Evolutionary conservation across 495 filamentous ascomycete species (phyloP).

Genomic region (Podospora sp.): DNA sequence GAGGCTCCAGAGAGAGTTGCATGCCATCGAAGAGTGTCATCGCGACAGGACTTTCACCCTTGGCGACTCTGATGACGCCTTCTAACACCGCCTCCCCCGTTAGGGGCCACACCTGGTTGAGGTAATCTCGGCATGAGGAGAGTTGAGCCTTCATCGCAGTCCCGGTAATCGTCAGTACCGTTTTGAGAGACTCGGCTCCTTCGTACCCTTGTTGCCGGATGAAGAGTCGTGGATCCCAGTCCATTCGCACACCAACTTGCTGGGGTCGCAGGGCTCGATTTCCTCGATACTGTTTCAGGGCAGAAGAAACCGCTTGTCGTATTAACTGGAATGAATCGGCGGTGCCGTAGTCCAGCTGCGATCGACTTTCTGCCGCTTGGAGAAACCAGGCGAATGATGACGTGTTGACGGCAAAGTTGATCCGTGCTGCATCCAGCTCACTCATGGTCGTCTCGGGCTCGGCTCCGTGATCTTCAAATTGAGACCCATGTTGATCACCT

Average conservation of each 20-base stretch:
- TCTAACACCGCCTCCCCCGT: conserved; percentile 8
- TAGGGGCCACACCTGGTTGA: conserved; percentile 13
- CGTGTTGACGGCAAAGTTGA: conserved; percentile 13
- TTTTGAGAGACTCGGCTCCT: conserved; percentile 1
- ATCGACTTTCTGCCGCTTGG: neutral
- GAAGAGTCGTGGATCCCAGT: conserved; percentile 13
- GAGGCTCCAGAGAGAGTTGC: neutral
- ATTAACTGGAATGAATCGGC: neutral
- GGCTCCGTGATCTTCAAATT: neutral
- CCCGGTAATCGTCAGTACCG: conserved; percentile 7
- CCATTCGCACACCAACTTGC: neutral
- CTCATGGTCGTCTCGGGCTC: too few species aligned
- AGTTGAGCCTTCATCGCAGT: neutral
- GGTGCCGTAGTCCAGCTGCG: neutral
- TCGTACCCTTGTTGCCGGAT: conserved; percentile 10
- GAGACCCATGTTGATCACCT: neutral
- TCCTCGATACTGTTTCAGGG: conserved; percentile 8
- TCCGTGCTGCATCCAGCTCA: conserved; percentile 5
- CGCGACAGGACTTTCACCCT: neutral
- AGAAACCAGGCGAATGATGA: conserved; percentile 14
- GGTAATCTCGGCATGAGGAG: neutral
- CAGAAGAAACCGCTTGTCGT: neutral
- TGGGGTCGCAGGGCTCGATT: conserved; percentile 11
- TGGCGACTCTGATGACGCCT: neutral
- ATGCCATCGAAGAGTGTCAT: conserved; percentile 2